Conservation (phyloP, 1,139 yeast species). For the Zygoascus hellenicus region DNA sequence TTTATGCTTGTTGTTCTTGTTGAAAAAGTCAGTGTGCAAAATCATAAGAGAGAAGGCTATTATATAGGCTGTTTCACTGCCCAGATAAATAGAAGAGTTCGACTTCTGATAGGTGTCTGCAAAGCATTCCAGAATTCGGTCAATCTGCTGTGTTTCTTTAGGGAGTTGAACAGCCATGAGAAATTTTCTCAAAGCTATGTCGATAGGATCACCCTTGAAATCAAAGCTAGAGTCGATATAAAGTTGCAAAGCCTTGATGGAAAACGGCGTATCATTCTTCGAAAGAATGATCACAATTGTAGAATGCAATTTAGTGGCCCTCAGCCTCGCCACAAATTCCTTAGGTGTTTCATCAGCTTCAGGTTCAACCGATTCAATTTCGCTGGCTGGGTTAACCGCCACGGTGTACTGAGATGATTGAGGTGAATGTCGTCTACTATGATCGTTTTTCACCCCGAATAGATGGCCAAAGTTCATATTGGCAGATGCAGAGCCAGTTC, state of each 20-base stretch:
- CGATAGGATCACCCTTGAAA: slow-evolving; percentile 51
- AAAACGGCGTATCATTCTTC: slow-evolving; percentile 34
- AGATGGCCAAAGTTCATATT: slow-evolving; percentile 3
- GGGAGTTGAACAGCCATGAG: slow-evolving; percentile 54
- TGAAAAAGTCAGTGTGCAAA: slow-evolving; percentile 65
- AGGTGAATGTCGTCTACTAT: slow-evolving; percentile 8
- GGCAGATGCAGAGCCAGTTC: neutral
- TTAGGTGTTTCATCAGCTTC: slow-evolving; percentile 33
- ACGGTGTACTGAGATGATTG: slow-evolving; percentile 3
- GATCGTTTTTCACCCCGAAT: slow-evolving; percentile 8
- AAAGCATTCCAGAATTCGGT: slow-evolving; percentile 53
- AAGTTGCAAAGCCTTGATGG: slow-evolving; percentile 34
- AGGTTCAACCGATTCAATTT: slow-evolving; percentile 5
- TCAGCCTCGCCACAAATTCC: slow-evolving; percentile 34
- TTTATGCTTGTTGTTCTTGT: slow-evolving; percentile 55
- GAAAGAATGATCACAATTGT: slow-evolving; percentile 39
- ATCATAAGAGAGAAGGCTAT: slow-evolving; percentile 56
- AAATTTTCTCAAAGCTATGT: slow-evolving; percentile 54
- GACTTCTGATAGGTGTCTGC: slow-evolving; percentile 43
- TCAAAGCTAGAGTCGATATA: slow-evolving; percentile 40
- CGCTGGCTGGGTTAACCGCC: neutral
- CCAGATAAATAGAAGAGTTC: slow-evolving; percentile 36
- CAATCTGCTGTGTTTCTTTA: slow-evolving; percentile 66
- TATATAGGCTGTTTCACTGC: slow-evolving; percentile 50
- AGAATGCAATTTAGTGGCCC: slow-evolving; percentile 32